phyloP scores from a whole-genome alignment of 192 early-diverging fungal species.

The Phlyctochytrium bullatum region DNA sequence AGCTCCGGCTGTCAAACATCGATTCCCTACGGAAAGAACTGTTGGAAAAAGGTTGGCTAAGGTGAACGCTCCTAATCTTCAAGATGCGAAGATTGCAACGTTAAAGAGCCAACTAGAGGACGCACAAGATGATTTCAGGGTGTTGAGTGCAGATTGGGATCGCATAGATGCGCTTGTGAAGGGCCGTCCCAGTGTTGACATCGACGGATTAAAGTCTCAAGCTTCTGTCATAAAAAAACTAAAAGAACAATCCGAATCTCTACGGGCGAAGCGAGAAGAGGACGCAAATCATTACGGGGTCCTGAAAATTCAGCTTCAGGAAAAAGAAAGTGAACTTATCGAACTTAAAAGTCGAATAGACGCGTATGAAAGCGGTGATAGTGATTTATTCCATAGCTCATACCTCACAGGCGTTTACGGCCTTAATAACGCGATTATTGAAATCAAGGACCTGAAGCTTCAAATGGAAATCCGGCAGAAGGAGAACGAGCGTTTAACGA shows the following conservation, averaged over 20 bases:
- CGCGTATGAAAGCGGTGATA: conserved; percentile 44
- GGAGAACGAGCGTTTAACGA: conserved; percentile 35
- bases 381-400: not conserved
- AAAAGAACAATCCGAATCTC: conserved; percentile 38
- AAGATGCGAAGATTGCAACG: conserved; percentile 37
- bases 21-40: conserved; percentile 34
- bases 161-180: conserved; percentile 37
- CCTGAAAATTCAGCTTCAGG: conserved; percentile 37
- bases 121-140: conserved; percentile 47
- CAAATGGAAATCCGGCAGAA: conserved; percentile 35
- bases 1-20: conserved; percentile 30
- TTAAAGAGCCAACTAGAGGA: conserved; percentile 39
- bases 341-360: conserved; percentile 34
- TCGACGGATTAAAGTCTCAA: conserved; percentile 17
- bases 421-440: conserved; percentile 43
- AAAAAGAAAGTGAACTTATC: conserved; percentile 42
- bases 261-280: conserved; percentile 23
- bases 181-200: conserved; percentile 10
- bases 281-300: conserved; percentile 25
- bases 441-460: conserved; percentile 48
- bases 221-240: conserved; percentile 26
- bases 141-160: conserved; percentile 55
- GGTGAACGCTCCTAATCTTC: too few species aligned
- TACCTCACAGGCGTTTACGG: conserved; percentile 39
- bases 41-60: conserved; percentile 34